Base-by-base conservation (phyloP, 768 basidiomycete species). In the Tylopilus intermedius region DNA sequence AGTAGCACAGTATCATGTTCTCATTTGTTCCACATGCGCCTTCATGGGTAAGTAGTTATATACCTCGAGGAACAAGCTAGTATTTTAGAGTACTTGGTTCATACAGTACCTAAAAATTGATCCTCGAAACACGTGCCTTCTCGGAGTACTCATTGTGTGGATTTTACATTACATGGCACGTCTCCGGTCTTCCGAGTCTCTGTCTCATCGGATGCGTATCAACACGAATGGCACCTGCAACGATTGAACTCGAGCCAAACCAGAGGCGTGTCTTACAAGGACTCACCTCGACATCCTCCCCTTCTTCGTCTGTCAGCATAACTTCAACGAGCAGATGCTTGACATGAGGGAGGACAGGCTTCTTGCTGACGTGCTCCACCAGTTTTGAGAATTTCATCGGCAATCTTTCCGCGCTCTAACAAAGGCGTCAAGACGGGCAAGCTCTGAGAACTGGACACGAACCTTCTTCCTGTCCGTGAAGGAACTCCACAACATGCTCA, bases 401-500 rank as follows among this genome's bases (percentile, higher is more conserved):
- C 57, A 95, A 68, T 48, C 94, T 79, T 66, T 95, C 94, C 43
- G 91, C 84, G 62, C 87, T 87, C 93, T 95, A 55, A 53, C 13
- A 40, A 43, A 44, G 30, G n/a, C 15, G 44, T 67, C 42, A 56
- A 30, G 32, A 50, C 38, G 53, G 13, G 10, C 26, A 21, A 32
- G 2, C 8, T 26, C 14, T 35, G 47, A 50, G 30, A 45, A 35
- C 3, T 33, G 7, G 29, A 42, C 24, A 50, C 55, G 37, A 39
- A 90, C 94, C 88, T 98, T 98, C 76, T 91, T 91, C 74, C 86
- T 89, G 50, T 85, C 87, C 48, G 91, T 79, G 70, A 95, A 99
- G 32, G 89, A 85, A 56, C 90, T 94, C 93, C 94, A 98, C 30
- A 98, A 75, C 94, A 98, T 95, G 65, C 92, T 94, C 32, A 97